phyloP scores from a whole-genome alignment of 805 yeast species.

The Candida yuanshanica region DNA sequence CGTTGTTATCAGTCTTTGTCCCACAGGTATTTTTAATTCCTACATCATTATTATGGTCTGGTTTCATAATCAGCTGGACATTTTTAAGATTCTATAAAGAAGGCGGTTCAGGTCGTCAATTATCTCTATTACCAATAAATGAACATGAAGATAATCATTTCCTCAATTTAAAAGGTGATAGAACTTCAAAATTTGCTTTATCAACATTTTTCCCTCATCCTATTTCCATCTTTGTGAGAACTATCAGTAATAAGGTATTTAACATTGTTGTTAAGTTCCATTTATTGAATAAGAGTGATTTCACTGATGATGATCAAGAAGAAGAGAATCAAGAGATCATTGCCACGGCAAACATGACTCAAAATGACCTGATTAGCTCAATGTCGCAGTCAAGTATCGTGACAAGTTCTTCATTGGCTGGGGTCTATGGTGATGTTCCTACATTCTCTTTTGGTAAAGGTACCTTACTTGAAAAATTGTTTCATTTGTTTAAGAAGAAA shows the following conservation, averaged over 20 bases:
- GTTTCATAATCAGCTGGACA: constrained; percentile 34
- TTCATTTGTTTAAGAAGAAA: constrained; percentile 1
- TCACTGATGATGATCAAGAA: constrained; percentile 22
- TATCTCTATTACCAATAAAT: constrained; percentile 37
- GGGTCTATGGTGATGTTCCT: constrained; percentile 33
- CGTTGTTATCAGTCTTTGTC: constrained; percentile 16
- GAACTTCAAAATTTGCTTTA: constrained; percentile 24
- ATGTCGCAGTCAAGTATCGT: constrained; percentile 32
- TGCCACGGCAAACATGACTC: constrained; percentile 6
- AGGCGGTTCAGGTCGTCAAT: constrained; percentile 38
- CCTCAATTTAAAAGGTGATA: constrained; percentile 19
- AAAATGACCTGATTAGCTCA: constrained; percentile 24
- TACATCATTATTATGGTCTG: constrained; percentile 16
- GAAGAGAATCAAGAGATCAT: constrained; percentile 20
- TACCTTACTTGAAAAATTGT: constrained; percentile 11
- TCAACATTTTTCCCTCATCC: constrained; percentile 39
- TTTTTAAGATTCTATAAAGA: constrained; percentile 35
- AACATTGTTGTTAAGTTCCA: constrained; percentile 18
- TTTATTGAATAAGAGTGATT: constrained; percentile 20
- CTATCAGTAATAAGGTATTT: constrained; percentile 21
- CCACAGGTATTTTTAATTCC: constrained; percentile 6
- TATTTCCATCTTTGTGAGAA: constrained; percentile 25
- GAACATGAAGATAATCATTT: constrained; percentile 24
- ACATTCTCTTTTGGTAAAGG: constrained; percentile 22
- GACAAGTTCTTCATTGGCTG: constrained; percentile 35